These are phyloP conservation scores for Pleurotus ostreatus DNA, from an alignment of 768 basidiomycete genomes.

Conservation along the genomic window DNA sequence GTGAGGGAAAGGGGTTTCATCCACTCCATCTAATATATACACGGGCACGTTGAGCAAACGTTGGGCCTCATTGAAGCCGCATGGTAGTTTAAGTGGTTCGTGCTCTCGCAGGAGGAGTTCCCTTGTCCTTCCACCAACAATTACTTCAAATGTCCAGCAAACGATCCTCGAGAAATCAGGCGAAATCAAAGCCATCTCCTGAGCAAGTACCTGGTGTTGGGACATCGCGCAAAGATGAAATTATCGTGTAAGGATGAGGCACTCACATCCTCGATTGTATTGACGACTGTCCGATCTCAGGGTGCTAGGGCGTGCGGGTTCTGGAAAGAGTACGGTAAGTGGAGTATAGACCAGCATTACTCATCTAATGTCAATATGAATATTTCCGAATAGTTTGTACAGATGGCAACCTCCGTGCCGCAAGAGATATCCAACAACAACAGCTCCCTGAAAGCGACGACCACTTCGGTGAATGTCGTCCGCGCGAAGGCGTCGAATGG, in stretches of 20 bases:
- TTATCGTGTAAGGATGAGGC: neutral
- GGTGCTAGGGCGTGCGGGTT: conserved; percentile 19
- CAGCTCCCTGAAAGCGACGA: neutral
- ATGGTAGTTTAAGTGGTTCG: too few species aligned
- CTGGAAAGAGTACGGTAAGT: conserved; percentile 19
- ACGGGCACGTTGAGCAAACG: too few species aligned
- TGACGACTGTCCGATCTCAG: conserved; percentile 1
- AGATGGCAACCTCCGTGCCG: neutral
- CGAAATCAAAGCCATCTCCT: too few species aligned
- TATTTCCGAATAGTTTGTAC: neutral
- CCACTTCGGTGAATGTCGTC: neutral
- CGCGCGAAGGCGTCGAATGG: neutral
- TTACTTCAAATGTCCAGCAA: too few species aligned
- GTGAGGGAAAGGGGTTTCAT: too few species aligned
- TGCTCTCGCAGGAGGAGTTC: too few species aligned
- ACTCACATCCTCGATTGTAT: neutral
- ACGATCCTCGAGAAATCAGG: too few species aligned
- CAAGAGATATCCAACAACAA: neutral
- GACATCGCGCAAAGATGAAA: neutral
- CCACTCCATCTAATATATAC: too few species aligned
- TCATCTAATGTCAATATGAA: neutral
- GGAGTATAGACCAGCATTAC: neutral
- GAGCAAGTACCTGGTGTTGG: too few species aligned
- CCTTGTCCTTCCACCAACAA: too few species aligned
- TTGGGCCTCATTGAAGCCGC: too few species aligned